phyloP scores from a whole-genome alignment of 352 stramenopile species.

The Albugo candida region DNA sequence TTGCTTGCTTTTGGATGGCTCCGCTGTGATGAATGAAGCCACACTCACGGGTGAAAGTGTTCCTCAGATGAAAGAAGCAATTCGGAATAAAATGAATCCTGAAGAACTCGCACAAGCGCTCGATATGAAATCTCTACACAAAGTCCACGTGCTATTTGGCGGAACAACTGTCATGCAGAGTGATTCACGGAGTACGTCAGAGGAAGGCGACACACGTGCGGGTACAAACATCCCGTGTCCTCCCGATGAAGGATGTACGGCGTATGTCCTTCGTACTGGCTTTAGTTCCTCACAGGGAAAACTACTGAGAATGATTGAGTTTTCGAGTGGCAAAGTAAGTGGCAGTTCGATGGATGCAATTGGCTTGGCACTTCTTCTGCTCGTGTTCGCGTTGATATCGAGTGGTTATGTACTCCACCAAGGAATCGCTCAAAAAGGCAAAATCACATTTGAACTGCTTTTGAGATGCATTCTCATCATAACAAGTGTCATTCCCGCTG shows the following conservation, averaged over 20 bases:
- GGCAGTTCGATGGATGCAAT: conserved; percentile 92
- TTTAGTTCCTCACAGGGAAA: conserved; percentile 96
- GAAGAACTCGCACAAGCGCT: conserved; percentile 49
- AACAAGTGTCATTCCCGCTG: conserved; percentile 94
- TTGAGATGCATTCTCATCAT: conserved; percentile 98
- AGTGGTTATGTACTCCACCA: conserved; percentile 87
- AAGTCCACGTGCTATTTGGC: conserved; percentile 85
- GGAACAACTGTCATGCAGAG: conserved; percentile 84
- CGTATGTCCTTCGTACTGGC: conserved; percentile 90
- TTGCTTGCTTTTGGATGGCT: conserved; percentile 87
- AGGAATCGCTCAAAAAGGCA: conserved; percentile 69
- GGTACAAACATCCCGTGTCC: conserved; percentile 33
- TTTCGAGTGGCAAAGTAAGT: conserved; percentile 91
- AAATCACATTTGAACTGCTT: conserved; percentile 91
- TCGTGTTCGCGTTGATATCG: conserved; percentile 92
- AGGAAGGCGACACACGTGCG: conserved; percentile 8
- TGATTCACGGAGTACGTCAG: conserved; percentile 22
- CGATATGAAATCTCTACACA: conserved; percentile 76
- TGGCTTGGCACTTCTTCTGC: conserved; percentile 87
- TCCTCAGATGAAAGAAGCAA: conserved; percentile 94
- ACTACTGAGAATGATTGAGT: conserved; percentile 97
- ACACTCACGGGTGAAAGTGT: conserved; percentile 97
- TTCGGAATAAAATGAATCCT: conserved; percentile 50
- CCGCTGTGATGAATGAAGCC: conserved; percentile 95
- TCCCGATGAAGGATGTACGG: conserved; percentile 84